phyloP scores from a whole-genome alignment of 805 yeast species.

The Candida odintsovae region DNA sequence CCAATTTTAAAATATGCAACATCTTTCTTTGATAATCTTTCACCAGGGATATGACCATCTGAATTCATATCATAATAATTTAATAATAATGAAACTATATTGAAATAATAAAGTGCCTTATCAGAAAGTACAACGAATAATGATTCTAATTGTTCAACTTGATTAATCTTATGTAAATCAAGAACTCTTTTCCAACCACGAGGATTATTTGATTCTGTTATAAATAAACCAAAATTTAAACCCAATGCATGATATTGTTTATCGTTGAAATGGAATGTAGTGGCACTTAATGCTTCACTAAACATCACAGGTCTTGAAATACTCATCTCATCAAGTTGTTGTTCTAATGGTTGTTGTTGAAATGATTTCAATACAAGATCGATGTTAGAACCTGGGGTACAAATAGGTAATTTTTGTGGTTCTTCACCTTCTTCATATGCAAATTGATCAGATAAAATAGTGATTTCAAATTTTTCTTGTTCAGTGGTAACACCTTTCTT shows the following conservation, averaged over 20 bases:
- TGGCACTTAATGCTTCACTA: conserved; percentile 38
- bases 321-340: conserved; percentile 21
- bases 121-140: conserved; percentile 55
- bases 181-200: conserved; percentile 56
- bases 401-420: conserved; percentile 45
- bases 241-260: conserved; percentile 51
- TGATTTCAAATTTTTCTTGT: conserved; percentile 49
- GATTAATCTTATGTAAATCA: conserved; percentile 45
- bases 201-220: conserved; percentile 28
- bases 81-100: conserved; percentile 54
- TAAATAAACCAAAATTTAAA: conserved; percentile 55
- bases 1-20: conserved; percentile 65
- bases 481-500: conserved; percentile 31
- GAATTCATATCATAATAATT: conserved; percentile 43
- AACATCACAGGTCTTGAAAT: conserved; percentile 27
- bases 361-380: conserved; percentile 33
- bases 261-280: conserved; percentile 40
- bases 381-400: conserved; percentile 47
- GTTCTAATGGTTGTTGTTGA: conserved; percentile 25
- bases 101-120: conserved; percentile 53
- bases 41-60: conserved; percentile 38
- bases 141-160: conserved; percentile 54
- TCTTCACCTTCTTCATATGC: conserved; percentile 54
- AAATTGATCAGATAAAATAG: conserved; percentile 53
- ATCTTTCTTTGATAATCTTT: conserved; percentile 44